Base-by-base conservation (phyloP, 352 stramenopile genomes). In the Bremia lactucae region DNA sequence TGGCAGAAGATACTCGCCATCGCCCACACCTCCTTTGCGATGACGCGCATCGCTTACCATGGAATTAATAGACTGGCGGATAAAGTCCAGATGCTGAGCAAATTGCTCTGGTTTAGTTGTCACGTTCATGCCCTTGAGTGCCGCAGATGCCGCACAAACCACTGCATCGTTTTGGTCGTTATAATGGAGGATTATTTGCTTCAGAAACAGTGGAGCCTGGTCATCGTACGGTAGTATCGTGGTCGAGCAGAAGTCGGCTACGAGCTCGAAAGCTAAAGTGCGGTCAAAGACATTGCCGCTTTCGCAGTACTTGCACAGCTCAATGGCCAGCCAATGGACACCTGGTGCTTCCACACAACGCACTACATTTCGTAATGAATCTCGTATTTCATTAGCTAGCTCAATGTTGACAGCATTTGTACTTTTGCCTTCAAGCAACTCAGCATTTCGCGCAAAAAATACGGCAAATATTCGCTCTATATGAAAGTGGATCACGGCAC, bases 31-130 rank as follows among this genome's bases (percentile, higher is more conserved):
- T 42, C 93, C 93, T 65, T 97, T 97, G 52, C 89, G 72, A 64
- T 95, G 87, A 49, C 93, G 77, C 41, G 91, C 91, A 61, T 97
- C 92, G 55, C 85, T 97, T 33, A 98, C 95, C 66, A 98, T 86
- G 46, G 88, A 97, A 41, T 94, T 95, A 58, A 99, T 95, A 4
- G 95, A 87, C 60, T 98, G 96, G 21, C 91, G 81, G 50, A 98
- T 97, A 46, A 98, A 98, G 59, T 96, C 84, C 34, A 99, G 66
- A 55, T 99, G 86, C n/a, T 89, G 83, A 16, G 87, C 67, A 42
- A 98, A 71, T 37, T 93, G 78, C 52, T 99, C 96, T 6, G 90
- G 85, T 16, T 85, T 86, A 15, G 94, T 83, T 15, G 82, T 86
- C 34, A 64, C 86, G 47, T 97, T 96, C 49, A 98, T 76, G 16